Base-by-base conservation (phyloP, 257 asterid species). In the Echites panduratus region DNA sequence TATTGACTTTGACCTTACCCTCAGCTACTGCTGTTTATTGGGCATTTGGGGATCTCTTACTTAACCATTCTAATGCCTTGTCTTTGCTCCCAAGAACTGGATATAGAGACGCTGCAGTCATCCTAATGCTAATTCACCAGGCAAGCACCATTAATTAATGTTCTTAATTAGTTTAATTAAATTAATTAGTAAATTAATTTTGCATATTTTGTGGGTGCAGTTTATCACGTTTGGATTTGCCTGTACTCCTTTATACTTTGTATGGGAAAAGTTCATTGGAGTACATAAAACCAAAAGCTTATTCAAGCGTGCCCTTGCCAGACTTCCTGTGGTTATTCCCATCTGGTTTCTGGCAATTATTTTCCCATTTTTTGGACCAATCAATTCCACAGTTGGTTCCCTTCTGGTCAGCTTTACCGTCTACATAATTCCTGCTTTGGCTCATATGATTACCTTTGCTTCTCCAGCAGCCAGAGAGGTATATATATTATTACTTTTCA, bases 51-150 rank as follows among this genome's bases (percentile, higher is more conserved):
- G 97, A 90, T 62, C 19, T 72, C 75, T 85, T 90, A 7, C 82
- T 90, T 26, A 84, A 88, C 67, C 89, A 86, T 58, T 81, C 97
- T 70, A 90, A 90, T 78, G 97, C 97, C 26, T 79, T 90, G 2
- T 79, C 97, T 70, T 76, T 90, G 89, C 87, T 90, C 29, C 97
- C 97, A 76, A 89, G 88, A 82, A 89, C 90, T 69, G 75, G 83
- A 4, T 90, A 80, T 56, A 80, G 97, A 79, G 97, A 90, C 75
- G n/a, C 85, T 76, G 97, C 97, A 66, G 88, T 90, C 13, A n/a
- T 90, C 75, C 96, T 90, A 79, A 90, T 90, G 97, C 96, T 90
- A 73, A 90, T 89, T 77, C 97, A 90, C 68, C 97, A 90, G 93
- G 97, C 35, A 9, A n/a, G n/a, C 1, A 12, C 20, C n/a, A 8